Evolutionary conservation across 495 filamentous ascomycete species (phyloP).

Genomic region (Aspergillus nidulans): DNA sequence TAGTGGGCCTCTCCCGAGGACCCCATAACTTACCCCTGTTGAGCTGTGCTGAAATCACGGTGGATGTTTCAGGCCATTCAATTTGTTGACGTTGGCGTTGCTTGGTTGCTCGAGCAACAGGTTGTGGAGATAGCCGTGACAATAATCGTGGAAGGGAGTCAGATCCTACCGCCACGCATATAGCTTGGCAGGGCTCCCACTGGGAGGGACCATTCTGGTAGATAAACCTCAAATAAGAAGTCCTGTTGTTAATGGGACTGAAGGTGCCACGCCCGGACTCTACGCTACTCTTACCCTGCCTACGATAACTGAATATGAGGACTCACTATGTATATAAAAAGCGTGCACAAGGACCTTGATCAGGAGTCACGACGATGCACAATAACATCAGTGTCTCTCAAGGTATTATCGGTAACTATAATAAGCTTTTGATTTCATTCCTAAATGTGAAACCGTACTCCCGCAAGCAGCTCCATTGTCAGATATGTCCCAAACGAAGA

Average conservation of each 20-base stretch:
- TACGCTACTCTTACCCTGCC: no score
- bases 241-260: no score
- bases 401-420: no score
- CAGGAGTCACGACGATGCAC: no score
- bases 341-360: no score
- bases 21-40: slow-evolving; percentile 15
- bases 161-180: background rate
- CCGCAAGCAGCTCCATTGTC: background rate
- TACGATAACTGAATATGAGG: no score
- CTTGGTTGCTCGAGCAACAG: slow-evolving; percentile 37
- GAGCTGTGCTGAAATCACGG: slow-evolving; percentile 12
- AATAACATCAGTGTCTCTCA: no score
- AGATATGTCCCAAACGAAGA: no score
- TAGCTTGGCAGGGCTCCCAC: background rate
- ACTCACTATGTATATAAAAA: no score
- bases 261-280: no score
- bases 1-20: slow-evolving; percentile 17
- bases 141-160: background rate
- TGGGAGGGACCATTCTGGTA: background rate
- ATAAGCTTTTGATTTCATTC: no score
- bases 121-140: slow-evolving; percentile 3
- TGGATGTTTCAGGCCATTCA: slow-evolving; percentile 15
- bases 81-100: slow-evolving; percentile 30
- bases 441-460: background rate
- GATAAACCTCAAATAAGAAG: no score